A percentile compares a stretch with the other conserved stretches of the same genome.
These are phyloP conservation scores for Barbarea vulgaris DNA, from an alignment of 345 rosid species.

Conservation along the genomic window DNA sequence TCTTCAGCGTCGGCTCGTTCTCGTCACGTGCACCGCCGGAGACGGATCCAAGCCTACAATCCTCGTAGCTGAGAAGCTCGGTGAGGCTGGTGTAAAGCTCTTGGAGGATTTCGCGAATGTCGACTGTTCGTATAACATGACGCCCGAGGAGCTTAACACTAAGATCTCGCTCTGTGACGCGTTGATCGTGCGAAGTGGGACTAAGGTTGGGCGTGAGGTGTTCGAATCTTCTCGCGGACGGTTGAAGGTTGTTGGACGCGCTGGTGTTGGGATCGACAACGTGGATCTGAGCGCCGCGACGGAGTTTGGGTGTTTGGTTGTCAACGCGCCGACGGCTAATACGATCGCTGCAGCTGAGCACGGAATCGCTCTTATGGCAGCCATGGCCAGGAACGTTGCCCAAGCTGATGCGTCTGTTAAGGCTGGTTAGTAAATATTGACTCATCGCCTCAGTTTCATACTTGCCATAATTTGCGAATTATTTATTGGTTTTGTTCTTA, in stretches of 20 bases:
- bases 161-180: conserved; percentile 95
- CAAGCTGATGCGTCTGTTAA: conserved; percentile 89
- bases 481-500: background rate
- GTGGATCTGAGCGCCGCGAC: conserved; percentile 95
- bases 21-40: conserved; percentile 43
- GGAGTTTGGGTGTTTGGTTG: conserved; percentile 86
- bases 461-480: background rate
- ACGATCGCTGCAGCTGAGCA: conserved; percentile 95
- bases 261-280: conserved; percentile 93
- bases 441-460: background rate
- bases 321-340: conserved; percentile 91
- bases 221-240: conserved; percentile 80
- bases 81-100: conserved; percentile 67
- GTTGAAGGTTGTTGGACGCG: conserved; percentile 89
- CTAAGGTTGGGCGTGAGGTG: conserved; percentile 76
- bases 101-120: conserved; percentile 67
- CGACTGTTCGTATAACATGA: conserved; percentile 79
- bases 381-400: conserved; percentile 88
- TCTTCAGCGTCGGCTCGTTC: conserved; percentile 31
- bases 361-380: conserved; percentile 85
- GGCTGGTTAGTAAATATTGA: conserved; percentile 62
- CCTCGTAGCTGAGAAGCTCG: conserved; percentile 86
- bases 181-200: conserved; percentile 79
- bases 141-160: conserved; percentile 82
- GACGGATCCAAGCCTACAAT: conserved; percentile 71